Evolutionary conservation across 345 rosid genomes (phyloP).

Genomic region (Mercurialis annua): DNA sequence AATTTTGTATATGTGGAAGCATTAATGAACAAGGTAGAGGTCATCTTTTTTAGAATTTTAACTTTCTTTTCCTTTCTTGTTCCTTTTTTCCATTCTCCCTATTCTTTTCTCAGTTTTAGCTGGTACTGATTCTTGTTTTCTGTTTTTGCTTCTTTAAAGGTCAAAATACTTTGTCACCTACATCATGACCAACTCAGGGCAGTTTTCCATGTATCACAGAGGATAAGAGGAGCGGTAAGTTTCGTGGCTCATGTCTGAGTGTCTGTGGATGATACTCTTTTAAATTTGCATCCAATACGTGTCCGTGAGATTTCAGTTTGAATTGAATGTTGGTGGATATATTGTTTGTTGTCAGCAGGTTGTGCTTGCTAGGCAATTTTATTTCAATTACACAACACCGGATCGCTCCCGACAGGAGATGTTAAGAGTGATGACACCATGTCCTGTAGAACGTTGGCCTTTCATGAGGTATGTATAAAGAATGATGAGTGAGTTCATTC

Average conservation of each 20-base stretch:
- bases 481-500: not conserved
- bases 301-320: not conserved
- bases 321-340: slow-evolving; percentile 2
- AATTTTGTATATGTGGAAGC: not conserved
- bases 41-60: not conserved
- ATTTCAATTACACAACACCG: slow-evolving; percentile 92
- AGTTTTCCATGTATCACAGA: slow-evolving; percentile 80
- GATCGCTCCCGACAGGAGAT: slow-evolving; percentile 85
- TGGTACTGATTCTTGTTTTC: slow-evolving; percentile 21
- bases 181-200: slow-evolving; percentile 94
- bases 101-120: not conserved
- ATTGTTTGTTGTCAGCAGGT: slow-evolving; percentile 44
- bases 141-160: slow-evolving; percentile 40
- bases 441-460: slow-evolving; percentile 81
- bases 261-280: not conserved
- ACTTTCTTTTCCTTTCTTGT: not conserved
- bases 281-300: not conserved
- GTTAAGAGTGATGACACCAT: slow-evolving; percentile 69
- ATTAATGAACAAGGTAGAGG: not conserved
- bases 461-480: slow-evolving; percentile 47
- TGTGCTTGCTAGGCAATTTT: slow-evolving; percentile 64
- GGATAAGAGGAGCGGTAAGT: slow-evolving; percentile 80
- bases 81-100: not conserved
- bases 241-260: slow-evolving; percentile 11
- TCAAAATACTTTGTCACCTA: slow-evolving; percentile 80